Evolutionary conservation across 208 protist species (phyloP).

Genomic region (Crithidia thermophila): DNA sequence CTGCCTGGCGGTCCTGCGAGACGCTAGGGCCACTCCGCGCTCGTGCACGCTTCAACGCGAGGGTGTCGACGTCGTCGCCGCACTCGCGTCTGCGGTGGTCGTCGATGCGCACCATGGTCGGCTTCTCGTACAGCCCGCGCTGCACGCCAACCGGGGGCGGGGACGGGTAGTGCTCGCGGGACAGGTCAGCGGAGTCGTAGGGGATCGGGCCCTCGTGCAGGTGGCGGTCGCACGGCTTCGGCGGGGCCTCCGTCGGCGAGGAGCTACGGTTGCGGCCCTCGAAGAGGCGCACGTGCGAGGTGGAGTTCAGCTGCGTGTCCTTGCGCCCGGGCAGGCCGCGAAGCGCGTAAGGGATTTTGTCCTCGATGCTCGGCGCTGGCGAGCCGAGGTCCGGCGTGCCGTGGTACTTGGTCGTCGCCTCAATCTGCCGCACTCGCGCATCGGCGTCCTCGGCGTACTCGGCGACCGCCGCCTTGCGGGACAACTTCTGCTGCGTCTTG

Average conservation of each 20-base stretch:
- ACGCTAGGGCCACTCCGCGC: slow-evolving; percentile 29
- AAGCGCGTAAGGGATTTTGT: slow-evolving; percentile 60
- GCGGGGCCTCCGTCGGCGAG: slow-evolving; percentile 14
- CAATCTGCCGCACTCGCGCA: slow-evolving; percentile 39
- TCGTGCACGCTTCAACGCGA: slow-evolving; percentile 55
- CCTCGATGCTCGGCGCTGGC: slow-evolving; percentile 33
- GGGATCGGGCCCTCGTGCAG: slow-evolving; percentile 34
- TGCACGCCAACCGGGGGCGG: slow-evolving; percentile 68
- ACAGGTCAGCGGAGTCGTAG: slow-evolving; percentile 48
- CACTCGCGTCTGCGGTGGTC: slow-evolving; percentile 21
- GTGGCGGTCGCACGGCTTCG: slow-evolving; percentile 31
- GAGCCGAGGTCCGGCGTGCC: slow-evolving; percentile 37
- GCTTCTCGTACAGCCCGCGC: slow-evolving; percentile 31
- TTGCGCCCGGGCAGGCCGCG: slow-evolving; percentile 38
- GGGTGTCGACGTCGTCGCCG: slow-evolving; percentile 43
- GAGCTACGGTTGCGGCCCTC: slow-evolving; percentile 42
- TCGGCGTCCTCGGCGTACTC: slow-evolving; percentile 50
- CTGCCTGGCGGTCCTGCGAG: slow-evolving; percentile 29
- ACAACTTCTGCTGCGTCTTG: slow-evolving; percentile 47
- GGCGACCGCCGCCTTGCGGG: slow-evolving; percentile 41
- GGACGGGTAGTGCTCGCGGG: slow-evolving; percentile 57
- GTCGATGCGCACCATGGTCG: slow-evolving; percentile 37
- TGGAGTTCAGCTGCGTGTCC: slow-evolving; percentile 33
- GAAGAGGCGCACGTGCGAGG: slow-evolving; percentile 35
- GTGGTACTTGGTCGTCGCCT: slow-evolving; percentile 31